These are phyloP conservation scores for Boletus barrowsii DNA, from an alignment of 768 basidiomycete genomes.

Conservation along the genomic window DNA sequence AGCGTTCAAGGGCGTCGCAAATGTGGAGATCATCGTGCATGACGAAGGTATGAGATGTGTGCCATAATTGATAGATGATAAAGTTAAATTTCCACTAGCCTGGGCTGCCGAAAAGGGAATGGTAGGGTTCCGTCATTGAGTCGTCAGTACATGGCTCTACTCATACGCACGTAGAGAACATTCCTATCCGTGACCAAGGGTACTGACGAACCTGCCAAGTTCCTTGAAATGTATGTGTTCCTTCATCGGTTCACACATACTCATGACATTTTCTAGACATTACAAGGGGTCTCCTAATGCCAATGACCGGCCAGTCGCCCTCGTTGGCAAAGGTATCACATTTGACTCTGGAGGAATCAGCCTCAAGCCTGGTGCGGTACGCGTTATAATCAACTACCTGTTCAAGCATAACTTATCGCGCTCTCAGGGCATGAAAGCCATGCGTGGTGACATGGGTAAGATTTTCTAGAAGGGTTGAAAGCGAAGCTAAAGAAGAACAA, in stretches of 20 bases:
- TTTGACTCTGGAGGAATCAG: conserved; percentile 90
- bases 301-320: conserved; percentile 59
- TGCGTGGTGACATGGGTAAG: conserved; percentile 86
- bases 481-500: neutral
- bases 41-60: conserved; percentile 57
- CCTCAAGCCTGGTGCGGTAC: conserved; percentile 69
- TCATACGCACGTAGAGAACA: conserved; percentile 46
- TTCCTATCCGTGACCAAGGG: conserved; percentile 88
- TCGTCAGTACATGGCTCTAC: neutral
- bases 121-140: conserved; percentile 40
- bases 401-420: neutral
- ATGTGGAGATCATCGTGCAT: conserved; percentile 65
- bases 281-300: conserved; percentile 71
- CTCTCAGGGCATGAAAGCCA: conserved; percentile 70
- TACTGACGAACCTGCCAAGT: conserved; percentile 78
- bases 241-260: neutral
- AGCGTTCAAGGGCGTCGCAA: conserved; percentile 62
- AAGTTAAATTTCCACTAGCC: conserved; percentile 35
- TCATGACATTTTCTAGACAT: conserved; percentile 44
- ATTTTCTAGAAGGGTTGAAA: neutral
- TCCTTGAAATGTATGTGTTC: conserved; percentile 71
- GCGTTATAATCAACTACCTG: conserved; percentile 12
- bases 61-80: neutral
- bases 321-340: conserved; percentile 88
- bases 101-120: conserved; percentile 87